Evolutionary conservation across 2,329 filamentous ascomycete genomes (phyloP).

Genomic region (Diplocarpon rosae): DNA sequence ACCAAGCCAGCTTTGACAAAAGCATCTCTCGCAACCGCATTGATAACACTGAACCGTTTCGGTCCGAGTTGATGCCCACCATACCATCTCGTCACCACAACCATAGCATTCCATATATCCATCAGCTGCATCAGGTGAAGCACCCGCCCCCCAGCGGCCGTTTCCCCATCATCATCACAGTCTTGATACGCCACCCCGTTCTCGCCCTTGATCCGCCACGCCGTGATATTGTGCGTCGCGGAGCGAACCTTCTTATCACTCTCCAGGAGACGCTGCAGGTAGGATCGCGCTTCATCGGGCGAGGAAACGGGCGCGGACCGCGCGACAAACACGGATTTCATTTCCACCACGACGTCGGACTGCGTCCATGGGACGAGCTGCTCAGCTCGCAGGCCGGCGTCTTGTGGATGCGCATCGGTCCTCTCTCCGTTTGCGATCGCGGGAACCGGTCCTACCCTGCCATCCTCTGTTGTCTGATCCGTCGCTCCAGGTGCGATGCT

Average conservation of each 20-base stretch:
- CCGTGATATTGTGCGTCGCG: constrained; percentile 92
- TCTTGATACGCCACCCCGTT: constrained; percentile 60
- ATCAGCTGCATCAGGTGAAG: constrained; percentile 89
- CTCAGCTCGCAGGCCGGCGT: constrained; percentile 6
- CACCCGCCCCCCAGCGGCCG: constrained; percentile 75
- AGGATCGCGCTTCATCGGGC: constrained; percentile 58
- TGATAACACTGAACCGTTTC: constrained; percentile 83
- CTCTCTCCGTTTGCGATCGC: constrained; percentile 4
- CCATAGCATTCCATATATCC: constrained; percentile 85
- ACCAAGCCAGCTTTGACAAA: constrained; percentile 67
- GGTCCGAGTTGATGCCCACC: constrained; percentile 84
- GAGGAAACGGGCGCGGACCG: constrained; percentile 61
- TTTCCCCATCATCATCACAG: constrained; percentile 93
- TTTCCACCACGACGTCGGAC: constrained; percentile 64
- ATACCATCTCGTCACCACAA: constrained; percentile 93
- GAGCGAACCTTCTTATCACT: constrained; percentile 75
- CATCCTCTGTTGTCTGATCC: not conserved
- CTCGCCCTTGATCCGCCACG: constrained; percentile 67
- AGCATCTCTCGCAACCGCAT: constrained; percentile 72
- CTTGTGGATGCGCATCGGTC: no score
- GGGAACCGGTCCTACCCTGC: not conserved
- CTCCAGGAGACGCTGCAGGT: constrained; percentile 63
- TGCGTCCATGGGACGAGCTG: constrained; percentile 51
- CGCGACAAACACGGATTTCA: constrained; percentile 81
- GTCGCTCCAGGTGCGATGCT: constrained; percentile 11